Evolutionary conservation across 1,284 basidiomycete genomes (phyloP), one percentile per base, ranked within the genome.

Genomic region (Stereum hirsutum): DNA sequence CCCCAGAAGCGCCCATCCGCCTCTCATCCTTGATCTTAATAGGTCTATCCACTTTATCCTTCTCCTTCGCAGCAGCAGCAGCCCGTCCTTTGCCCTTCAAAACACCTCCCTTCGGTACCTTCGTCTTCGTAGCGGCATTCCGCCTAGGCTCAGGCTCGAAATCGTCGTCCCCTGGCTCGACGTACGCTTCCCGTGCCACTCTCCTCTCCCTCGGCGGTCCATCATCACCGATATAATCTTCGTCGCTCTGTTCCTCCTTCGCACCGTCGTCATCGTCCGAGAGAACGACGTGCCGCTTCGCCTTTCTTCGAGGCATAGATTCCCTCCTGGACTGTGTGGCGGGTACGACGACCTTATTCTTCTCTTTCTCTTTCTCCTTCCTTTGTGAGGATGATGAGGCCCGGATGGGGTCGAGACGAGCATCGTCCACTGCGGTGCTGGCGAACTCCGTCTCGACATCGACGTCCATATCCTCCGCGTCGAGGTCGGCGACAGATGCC

Each of bases 11-110:
- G 15, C 11, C 35, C 8, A 55, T 46, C 51, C 59, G 69, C 37
- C 66, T 62, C 48, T 72, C 70, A 45, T 70, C 67, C 43, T 61
- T 64, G 41, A 65, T 59, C 32, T 52, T 31, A 17, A 66, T 54
- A 15, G 31, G 26, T 8, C 36, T 37, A 27, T 41, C 49, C 30
- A 63, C 62, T 4, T 41, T 31, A 31, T 57, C 64, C 37, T 63
- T 58, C 44, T 46, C 57, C 36, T 57, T 58, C n/a, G n/a, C n/a
- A n/a, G n/a, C n/a, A n/a, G n/a, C n/a, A n/a, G n/a, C n/a, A n/a
- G n/a, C 35, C 36, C 52, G 27, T 30, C 6, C 30, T 46, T 53
- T 57, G 20, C 42, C 51, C 47, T 55, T 61, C 11, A n/a, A n/a
- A n/a, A 12, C 24, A 20, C 39, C 34, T 10, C 52, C 46, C 57